Percentiles rank a stretch among this genome's conserved stretches.
These are phyloP conservation scores for Grammothele lineata DNA, from an alignment of 768 basidiomycete species.

Conservation along the genomic window DNA sequence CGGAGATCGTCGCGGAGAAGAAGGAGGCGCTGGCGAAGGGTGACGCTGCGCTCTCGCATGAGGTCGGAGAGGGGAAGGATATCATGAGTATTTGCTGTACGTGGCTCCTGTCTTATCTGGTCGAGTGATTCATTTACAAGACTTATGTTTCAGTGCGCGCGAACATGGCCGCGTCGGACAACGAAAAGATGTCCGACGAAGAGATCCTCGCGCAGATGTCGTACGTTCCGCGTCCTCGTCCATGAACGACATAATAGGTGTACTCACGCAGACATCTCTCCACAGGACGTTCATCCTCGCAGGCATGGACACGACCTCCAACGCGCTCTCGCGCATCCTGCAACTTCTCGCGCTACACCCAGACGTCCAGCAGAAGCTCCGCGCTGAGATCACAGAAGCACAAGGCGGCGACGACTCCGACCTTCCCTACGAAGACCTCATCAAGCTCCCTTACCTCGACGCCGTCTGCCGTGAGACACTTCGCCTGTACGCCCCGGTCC, in stretches of 20 bases:
- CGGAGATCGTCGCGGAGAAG: constrained; percentile 24
- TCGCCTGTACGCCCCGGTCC: constrained; percentile 36
- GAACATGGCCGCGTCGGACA: constrained; percentile 6
- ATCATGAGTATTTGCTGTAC: constrained; percentile 17
- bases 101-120: background rate
- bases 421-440: constrained; percentile 20
- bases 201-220: constrained; percentile 13
- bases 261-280: too few relatives aligned
- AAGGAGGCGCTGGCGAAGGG: constrained; percentile 7
- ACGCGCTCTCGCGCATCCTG: constrained; percentile 18
- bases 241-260: constrained; percentile 25
- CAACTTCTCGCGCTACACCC: constrained; percentile 24
- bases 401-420: constrained; percentile 24
- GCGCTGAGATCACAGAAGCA: constrained; percentile 13
- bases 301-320: constrained; percentile 23
- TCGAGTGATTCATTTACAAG: background rate
- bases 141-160: constrained; percentile 5
- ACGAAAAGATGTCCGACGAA: constrained; percentile 7
- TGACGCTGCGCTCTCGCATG: constrained; percentile 7
- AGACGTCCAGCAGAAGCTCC: constrained; percentile 31
- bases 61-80: constrained; percentile 17
- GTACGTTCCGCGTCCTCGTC: constrained; percentile 3
- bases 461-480: constrained; percentile 55
- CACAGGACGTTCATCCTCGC: constrained; percentile 12
- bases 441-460: constrained; percentile 55